A percentile compares a stretch with the other conserved stretches of the same genome.
Evolutionary conservation across 1,284 basidiomycete genomes (phyloP).

Genomic region (Cutaneotrichosporon sp.): DNA sequence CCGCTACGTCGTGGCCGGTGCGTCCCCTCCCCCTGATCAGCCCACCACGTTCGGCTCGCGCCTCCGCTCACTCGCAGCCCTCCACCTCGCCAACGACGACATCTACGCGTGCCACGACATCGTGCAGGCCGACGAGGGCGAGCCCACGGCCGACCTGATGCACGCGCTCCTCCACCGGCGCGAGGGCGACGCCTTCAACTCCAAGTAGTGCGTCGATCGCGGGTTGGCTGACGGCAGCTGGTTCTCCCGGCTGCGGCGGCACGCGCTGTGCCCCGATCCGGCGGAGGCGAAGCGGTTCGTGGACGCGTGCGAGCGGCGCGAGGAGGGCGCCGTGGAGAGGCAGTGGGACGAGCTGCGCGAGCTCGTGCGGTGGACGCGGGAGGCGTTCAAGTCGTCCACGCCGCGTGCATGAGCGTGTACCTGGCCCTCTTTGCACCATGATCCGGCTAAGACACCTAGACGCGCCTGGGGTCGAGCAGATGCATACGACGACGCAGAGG

Average conservation of each 20-base stretch:
- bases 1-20: slow-evolving; percentile 41
- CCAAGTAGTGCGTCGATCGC: slow-evolving; percentile 46
- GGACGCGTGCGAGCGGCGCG: slow-evolving; percentile 40
- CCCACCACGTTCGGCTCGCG: neutral
- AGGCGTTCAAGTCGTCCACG: slow-evolving; percentile 22
- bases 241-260: slow-evolving; percentile 37
- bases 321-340: slow-evolving; percentile 28
- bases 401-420: neutral
- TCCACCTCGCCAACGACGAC: slow-evolving; percentile 54
- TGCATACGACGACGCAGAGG: too few relatives aligned
- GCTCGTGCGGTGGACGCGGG: slow-evolving; percentile 46
- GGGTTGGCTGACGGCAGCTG: slow-evolving; percentile 35
- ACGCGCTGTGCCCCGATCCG: slow-evolving; percentile 35
- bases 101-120: slow-evolving; percentile 47
- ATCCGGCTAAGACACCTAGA: neutral
- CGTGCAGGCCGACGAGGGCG: slow-evolving; percentile 45
- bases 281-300: slow-evolving; percentile 43
- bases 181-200: slow-evolving; percentile 54
- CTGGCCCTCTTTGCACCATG: too few relatives aligned
- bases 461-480: neutral
- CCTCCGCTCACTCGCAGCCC: slow-evolving; percentile 27
- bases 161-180: slow-evolving; percentile 52
- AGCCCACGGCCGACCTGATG: slow-evolving; percentile 45
- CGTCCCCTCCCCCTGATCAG: slow-evolving; percentile 8
- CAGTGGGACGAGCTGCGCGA: slow-evolving; percentile 50